phyloP scores from a whole-genome alignment of 2,329 filamentous ascomycete species.

The Penicillium sp. region DNA sequence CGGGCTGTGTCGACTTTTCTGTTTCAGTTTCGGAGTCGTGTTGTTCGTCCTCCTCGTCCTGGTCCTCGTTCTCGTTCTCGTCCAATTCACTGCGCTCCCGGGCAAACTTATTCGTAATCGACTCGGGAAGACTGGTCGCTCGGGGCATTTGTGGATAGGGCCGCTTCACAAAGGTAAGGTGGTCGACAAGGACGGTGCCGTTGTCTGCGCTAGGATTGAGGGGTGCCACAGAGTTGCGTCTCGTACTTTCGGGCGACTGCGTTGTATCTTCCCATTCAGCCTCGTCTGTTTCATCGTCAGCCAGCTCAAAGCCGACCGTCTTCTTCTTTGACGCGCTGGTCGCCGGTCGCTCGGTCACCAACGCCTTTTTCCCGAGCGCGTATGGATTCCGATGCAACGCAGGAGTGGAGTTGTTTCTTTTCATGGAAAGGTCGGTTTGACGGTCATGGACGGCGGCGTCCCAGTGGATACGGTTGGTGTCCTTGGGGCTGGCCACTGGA shows the following conservation, averaged over 20 bases:
- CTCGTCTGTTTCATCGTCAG: conserved; percentile 44
- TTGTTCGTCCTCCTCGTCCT: conserved; percentile 19
- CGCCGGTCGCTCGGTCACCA: conserved; percentile 34
- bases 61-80: conserved; percentile 20
- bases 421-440: conserved; percentile 38
- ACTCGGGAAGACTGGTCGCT: conserved; percentile 39
- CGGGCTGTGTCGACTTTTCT: conserved; percentile 18
- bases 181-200: conserved; percentile 36
- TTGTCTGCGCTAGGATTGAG: conserved; percentile 37
- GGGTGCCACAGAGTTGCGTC: conserved; percentile 44
- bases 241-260: conserved; percentile 47
- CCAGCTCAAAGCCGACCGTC: conserved; percentile 47
- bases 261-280: conserved; percentile 50
- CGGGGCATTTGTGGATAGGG: conserved; percentile 39
- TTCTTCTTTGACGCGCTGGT: conserved; percentile 43
- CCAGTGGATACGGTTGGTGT: conserved; percentile 39
- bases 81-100: conserved; percentile 24
- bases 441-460: conserved; percentile 41
- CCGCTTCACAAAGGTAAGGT: conserved; percentile 42
- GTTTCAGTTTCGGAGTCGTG: conserved; percentile 20
- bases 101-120: conserved; percentile 33
- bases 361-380: conserved; percentile 39
- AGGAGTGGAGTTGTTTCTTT: conserved; percentile 46
- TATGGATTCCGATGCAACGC: conserved; percentile 41
- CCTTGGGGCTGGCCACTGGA: conserved; percentile 43